Conservation (phyloP, 139 green algal species). For the Asterochloris erici region DNA sequence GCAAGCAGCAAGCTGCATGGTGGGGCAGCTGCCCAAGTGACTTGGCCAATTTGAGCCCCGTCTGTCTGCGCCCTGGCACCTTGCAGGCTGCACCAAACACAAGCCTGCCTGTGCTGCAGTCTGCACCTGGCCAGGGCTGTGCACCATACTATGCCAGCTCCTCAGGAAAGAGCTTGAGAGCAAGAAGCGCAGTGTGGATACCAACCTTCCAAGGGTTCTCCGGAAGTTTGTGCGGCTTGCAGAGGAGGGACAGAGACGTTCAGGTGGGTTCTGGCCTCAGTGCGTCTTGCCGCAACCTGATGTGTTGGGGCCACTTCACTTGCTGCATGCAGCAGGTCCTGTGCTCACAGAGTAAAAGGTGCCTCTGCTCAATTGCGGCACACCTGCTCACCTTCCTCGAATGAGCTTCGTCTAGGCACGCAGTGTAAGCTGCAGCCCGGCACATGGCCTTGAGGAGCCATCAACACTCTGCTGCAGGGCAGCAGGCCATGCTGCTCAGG, state of each 20-base stretch:
- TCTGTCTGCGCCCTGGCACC: not conserved
- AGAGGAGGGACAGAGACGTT: conserved; percentile 32
- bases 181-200: conserved; percentile 29
- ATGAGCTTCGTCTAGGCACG: not conserved
- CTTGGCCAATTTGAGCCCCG: too few relatives aligned
- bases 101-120: conserved; percentile 17
- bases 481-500: conserved; percentile 25
- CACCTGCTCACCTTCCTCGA: not conserved
- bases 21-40: not conserved
- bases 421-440: not conserved
- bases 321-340: not conserved
- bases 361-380: not conserved
- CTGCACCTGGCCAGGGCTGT: conserved; percentile 38
- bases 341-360: not conserved
- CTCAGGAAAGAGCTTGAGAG: not conserved
- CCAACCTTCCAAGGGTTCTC: conserved; percentile 27
- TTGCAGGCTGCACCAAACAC: not conserved
- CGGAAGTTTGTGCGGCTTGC: conserved; percentile 29
- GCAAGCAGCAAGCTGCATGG: conserved; percentile 19
- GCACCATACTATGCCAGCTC: not conserved
- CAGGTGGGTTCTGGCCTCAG: conserved; percentile 5
- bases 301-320: not conserved
- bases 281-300: not conserved
- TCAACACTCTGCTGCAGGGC: conserved; percentile 17
- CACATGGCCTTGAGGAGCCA: not conserved